Conservation (phyloP, 495 filamentous ascomycete species). For the Barbatosphaeria neglecta region DNA sequence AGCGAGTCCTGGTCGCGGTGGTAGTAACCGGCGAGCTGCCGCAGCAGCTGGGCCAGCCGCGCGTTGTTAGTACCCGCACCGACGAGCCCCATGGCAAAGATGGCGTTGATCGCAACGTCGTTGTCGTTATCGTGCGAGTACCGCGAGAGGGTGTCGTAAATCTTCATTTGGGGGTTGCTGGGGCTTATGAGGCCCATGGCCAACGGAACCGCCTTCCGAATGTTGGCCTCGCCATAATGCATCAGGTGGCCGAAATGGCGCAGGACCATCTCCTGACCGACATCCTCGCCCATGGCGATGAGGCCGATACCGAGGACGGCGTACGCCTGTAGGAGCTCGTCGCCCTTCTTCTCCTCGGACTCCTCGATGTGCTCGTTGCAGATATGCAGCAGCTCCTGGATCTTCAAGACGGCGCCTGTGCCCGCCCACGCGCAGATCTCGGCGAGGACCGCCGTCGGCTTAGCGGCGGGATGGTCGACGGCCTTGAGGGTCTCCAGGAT, state of each 20-base stretch:
- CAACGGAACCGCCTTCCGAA: conserved; percentile 90
- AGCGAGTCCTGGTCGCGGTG: conserved; percentile 88
- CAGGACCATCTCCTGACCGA: conserved; percentile 97
- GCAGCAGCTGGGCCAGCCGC: conserved; percentile 81
- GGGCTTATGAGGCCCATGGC: conserved; percentile 95
- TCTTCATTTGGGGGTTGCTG: conserved; percentile 99
- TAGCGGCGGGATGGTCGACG: conserved; percentile 88
- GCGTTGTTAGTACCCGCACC: conserved; percentile 98
- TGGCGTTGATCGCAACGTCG: conserved; percentile 95
- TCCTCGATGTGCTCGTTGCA: conserved; percentile 97
- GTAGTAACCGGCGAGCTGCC: conserved; percentile 95
- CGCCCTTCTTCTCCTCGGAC: conserved; percentile 77
- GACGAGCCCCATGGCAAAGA: conserved; percentile 96
- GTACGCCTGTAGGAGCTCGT: conserved; percentile 89
- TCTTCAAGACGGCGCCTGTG: conserved; percentile 89
- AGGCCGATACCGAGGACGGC: conserved; percentile 88
- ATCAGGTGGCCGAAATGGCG: conserved; percentile 96
- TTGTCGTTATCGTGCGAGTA: conserved; percentile 99
- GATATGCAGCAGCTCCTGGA: conserved; percentile 90
- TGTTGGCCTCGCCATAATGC: conserved; percentile 97
- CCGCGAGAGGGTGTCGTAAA: conserved; percentile 95
- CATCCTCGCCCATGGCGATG: conserved; percentile 96
- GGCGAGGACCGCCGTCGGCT: conserved; percentile 77
- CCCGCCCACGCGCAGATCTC: conserved; percentile 97
- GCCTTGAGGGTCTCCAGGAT: conserved; percentile 90